Evolutionary conservation across 257 asterid species (phyloP).

Genomic region (Solanum piurae): DNA sequence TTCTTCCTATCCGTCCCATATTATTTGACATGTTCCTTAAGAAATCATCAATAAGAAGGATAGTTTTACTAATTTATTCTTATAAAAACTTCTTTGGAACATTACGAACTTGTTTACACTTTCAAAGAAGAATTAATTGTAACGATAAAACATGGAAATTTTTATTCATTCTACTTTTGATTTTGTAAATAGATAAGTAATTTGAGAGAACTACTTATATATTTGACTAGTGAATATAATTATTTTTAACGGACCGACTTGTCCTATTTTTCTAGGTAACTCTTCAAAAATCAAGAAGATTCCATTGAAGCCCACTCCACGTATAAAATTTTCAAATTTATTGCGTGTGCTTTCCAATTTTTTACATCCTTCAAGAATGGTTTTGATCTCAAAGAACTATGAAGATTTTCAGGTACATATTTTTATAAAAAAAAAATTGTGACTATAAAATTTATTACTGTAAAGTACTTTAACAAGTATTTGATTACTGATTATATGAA

Average conservation of each 20-base stretch:
- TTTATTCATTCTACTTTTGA: background rate
- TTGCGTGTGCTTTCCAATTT: constrained; percentile 21
- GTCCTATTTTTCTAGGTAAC: background rate
- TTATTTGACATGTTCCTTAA: background rate
- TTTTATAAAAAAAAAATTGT: background rate
- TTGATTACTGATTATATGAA: background rate
- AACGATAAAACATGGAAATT: background rate
- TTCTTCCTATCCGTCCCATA: too few species aligned
- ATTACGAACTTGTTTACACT: background rate
- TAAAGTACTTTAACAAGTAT: background rate
- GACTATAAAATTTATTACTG: background rate
- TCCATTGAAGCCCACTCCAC: background rate
- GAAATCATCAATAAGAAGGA: background rate
- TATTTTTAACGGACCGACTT: background rate
- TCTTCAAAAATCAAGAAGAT: background rate
- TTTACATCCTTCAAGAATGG: constrained; percentile 23
- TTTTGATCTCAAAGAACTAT: constrained; percentile 9
- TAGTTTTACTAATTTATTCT: background rate
- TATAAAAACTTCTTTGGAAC: too few species aligned
- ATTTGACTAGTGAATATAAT: background rate
- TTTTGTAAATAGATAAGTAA: background rate
- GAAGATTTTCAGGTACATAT: constrained; percentile 19
- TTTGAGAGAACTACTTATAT: background rate
- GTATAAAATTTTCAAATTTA: constrained; percentile 14
- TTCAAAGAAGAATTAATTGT: background rate